Percentiles rank a stretch among this genome's conserved stretches.
phyloP scores from a whole-genome alignment of 169 alveolate species.

The Hepatocystis sp. region DNA sequence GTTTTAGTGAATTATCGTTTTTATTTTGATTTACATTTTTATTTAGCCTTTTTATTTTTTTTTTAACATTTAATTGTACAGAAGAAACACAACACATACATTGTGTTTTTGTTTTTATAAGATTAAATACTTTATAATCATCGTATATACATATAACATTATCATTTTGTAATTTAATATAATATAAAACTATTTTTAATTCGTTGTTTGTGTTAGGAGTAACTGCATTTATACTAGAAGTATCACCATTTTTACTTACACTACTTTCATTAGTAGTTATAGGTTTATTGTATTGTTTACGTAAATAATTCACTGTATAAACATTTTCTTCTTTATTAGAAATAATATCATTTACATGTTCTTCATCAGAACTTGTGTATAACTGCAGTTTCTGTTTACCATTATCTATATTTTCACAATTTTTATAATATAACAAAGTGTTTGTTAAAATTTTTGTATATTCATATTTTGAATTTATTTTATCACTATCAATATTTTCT shows the following conservation, averaged over 20 bases:
- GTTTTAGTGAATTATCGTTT: not conserved
- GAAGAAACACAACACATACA: constrained; percentile 50
- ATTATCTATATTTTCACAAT: constrained; percentile 40
- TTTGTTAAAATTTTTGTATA: constrained; percentile 37
- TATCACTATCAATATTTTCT: too few species aligned
- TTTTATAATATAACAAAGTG: constrained; percentile 17
- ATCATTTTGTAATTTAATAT: constrained; percentile 35
- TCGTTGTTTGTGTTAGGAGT: too few species aligned
- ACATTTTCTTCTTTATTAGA: too few species aligned
- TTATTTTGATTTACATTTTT: constrained; percentile 32
- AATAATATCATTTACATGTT: too few species aligned
- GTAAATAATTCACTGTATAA: too few species aligned
- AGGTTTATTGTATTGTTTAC: too few species aligned
- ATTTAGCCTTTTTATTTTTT: constrained; percentile 25
- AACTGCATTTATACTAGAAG: too few species aligned
- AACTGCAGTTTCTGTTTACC: not conserved
- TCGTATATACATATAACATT: constrained; percentile 36
- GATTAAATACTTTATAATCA: constrained; percentile 56
- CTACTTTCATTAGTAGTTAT: too few species aligned
- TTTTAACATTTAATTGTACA: constrained; percentile 21
- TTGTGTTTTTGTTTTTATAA: constrained; percentile 46
- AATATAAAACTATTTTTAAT: constrained; percentile 21
- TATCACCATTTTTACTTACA: too few species aligned
- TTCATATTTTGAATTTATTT: constrained; percentile 46
- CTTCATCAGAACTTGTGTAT: constrained; percentile 1